Conservation (phyloP, 306 rosid genomes). For the Prunus fruticosa region DNA sequence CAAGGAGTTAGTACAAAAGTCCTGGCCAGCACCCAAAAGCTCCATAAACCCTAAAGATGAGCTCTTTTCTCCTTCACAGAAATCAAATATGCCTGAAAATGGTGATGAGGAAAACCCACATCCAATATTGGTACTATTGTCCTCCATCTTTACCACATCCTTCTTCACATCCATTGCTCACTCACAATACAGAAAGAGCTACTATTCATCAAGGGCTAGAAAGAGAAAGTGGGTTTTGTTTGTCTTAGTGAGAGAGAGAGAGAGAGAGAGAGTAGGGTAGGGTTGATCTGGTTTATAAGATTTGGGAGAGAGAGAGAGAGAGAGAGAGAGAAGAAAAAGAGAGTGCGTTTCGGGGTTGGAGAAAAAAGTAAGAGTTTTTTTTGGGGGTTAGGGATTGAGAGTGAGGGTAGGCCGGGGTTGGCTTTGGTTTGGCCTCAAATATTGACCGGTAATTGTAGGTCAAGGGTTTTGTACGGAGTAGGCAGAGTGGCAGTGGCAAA, state of each 20-base stretch:
- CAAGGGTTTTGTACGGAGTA: conserved; percentile 44
- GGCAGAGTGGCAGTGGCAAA: conserved; percentile 30
- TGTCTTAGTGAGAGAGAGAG: not conserved
- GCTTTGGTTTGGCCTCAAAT: conserved; percentile 8
- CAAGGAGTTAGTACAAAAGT: conserved; percentile 24
- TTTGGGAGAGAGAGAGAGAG: not conserved
- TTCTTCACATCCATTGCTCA: conserved; percentile 44
- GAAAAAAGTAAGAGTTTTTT: not conserved
- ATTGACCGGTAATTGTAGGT: conserved; percentile 80
- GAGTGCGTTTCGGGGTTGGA: conserved; percentile 6
- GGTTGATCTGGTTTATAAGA: conserved; percentile 42
- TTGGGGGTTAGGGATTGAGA: conserved; percentile 8
- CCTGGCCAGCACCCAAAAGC: conserved; percentile 47
- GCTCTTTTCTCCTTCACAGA: conserved; percentile 42
- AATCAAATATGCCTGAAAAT: conserved; percentile 39
- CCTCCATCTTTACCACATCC: conserved; percentile 45
- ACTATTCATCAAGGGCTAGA: conserved; percentile 20
- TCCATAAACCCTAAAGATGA: conserved; percentile 76
- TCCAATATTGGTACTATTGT: conserved; percentile 11
- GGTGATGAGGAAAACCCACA: conserved; percentile 36
- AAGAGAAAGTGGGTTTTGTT: not conserved
- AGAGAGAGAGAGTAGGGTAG: conserved; percentile 22
- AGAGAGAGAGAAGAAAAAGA: not conserved
- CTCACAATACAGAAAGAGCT: not conserved
- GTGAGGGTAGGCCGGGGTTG: not conserved